These are phyloP conservation scores for Dillenia turbinata DNA, from an alignment of 164 flowering plant species.

Conservation along the genomic window DNA sequence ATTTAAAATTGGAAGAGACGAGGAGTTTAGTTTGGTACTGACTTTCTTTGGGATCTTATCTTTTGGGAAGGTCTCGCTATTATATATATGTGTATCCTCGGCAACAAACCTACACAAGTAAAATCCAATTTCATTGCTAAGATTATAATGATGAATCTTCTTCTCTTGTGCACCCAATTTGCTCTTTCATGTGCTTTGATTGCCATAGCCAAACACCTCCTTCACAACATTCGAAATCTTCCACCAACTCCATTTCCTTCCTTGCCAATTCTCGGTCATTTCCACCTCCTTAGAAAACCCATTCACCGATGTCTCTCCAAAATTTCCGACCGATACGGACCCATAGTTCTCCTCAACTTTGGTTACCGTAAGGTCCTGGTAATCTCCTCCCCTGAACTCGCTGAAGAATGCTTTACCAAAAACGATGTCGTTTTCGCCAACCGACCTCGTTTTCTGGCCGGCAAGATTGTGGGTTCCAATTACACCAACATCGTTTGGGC, in stretches of 20 bases:
- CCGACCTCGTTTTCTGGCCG: slow-evolving; percentile 16
- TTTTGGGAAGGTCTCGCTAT: too few relatives aligned
- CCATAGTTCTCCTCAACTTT: not conserved
- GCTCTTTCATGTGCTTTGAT: not conserved
- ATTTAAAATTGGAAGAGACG: too few relatives aligned
- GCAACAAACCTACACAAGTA: too few relatives aligned
- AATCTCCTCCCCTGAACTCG: slow-evolving; percentile 1
- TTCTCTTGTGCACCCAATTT: too few relatives aligned
- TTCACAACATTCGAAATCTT: slow-evolving; percentile 11
- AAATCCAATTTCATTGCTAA: too few relatives aligned
- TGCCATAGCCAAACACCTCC: slow-evolving; percentile 1
- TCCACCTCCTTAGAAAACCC: slow-evolving; percentile 3
- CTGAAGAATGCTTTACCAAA: slow-evolving; percentile 11
- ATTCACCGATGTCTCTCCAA: not conserved
- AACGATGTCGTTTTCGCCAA: slow-evolving; percentile 19
- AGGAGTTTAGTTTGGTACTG: too few relatives aligned
- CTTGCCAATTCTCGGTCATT: slow-evolving; percentile 20
- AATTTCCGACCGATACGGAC: not conserved
- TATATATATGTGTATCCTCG: too few relatives aligned
- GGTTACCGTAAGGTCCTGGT: slow-evolving; percentile 2
- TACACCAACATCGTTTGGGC: slow-evolving; percentile 15
- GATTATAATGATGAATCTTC: too few relatives aligned
- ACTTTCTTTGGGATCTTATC: too few relatives aligned
- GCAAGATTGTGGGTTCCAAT: slow-evolving; percentile 13
- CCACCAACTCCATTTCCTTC: slow-evolving; percentile 19